Conservation (phyloP, 768 basidiomycete genomes). For the Xerocomellus chrysenteron region DNA sequence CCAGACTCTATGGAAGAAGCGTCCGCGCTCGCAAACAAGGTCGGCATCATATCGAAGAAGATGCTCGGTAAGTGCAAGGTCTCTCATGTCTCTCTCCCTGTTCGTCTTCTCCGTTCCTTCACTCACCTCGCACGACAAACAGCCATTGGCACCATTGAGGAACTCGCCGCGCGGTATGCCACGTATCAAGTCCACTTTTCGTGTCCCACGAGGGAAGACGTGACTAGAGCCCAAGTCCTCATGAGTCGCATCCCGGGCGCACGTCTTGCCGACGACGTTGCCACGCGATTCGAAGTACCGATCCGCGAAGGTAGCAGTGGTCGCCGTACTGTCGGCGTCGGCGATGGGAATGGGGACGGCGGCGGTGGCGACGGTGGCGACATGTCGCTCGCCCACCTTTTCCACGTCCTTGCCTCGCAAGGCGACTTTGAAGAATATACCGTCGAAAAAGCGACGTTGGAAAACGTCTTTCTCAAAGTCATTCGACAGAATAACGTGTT, state of each 20-base stretch:
- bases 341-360: neutral
- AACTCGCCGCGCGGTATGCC: slow-evolving; percentile 64
- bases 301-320: slow-evolving; percentile 27
- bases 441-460: slow-evolving; percentile 66
- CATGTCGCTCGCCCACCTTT: slow-evolving; percentile 57
- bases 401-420: slow-evolving; percentile 50
- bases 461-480: slow-evolving; percentile 72
- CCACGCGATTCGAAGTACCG: slow-evolving; percentile 74
- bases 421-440: slow-evolving; percentile 65
- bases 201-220: slow-evolving; percentile 62
- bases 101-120: neutral
- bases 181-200: slow-evolving; percentile 78
- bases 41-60: slow-evolving; percentile 71
- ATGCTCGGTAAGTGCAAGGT: slow-evolving; percentile 54
- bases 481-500: slow-evolving; percentile 59
- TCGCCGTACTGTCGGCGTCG: neutral
- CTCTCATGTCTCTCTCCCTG: neutral
- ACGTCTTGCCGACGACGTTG: slow-evolving; percentile 69
- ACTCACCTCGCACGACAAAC: neutral
- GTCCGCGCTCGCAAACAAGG: slow-evolving; percentile 70
- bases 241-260: slow-evolving; percentile 65
- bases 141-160: slow-evolving; percentile 68
- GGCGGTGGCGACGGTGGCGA: neutral
- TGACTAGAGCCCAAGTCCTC: slow-evolving; percentile 52
- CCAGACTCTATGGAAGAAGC: slow-evolving; percentile 85